phyloP scores from a whole-genome alignment of 306 rosid genomes.

The Sicyos baderoa region DNA sequence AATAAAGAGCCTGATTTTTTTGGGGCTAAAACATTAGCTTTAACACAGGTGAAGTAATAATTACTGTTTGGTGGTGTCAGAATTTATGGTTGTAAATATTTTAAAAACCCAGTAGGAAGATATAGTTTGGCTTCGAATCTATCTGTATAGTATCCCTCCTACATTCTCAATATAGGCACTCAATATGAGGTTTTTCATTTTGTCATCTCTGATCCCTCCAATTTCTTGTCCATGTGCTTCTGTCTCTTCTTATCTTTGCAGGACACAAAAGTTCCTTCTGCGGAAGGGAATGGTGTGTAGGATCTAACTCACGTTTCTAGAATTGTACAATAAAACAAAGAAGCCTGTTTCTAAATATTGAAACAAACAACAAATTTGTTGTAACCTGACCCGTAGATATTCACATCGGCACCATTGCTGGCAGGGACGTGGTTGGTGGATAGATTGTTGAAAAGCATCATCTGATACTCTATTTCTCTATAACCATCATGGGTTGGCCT shows the following conservation, averaged over 20 bases:
- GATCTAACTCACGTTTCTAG: conserved; percentile 7
- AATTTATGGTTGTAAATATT: not conserved
- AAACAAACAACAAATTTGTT: not conserved
- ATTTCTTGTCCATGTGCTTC: conserved; percentile 6
- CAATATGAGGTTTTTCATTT: not conserved
- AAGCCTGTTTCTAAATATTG: not conserved
- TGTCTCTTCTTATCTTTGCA: conserved; percentile 17
- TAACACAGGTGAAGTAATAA: not conserved
- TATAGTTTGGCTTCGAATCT: not conserved
- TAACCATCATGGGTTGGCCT: too few species aligned
- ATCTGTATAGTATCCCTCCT: not conserved
- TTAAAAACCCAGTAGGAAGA: conserved; percentile 2
- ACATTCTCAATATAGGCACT: not conserved
- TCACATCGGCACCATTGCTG: not conserved
- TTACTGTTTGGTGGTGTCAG: not conserved
- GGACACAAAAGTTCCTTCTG: conserved; percentile 1
- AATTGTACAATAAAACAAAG: not conserved
- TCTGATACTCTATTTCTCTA: not conserved
- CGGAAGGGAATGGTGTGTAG: not conserved
- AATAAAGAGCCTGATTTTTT: not conserved
- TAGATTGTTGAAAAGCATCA: conserved; percentile 1
- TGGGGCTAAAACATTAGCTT: not conserved
- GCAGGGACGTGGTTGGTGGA: conserved; percentile 1
- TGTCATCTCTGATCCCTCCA: not conserved
- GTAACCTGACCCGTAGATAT: not conserved